These are phyloP conservation scores for Calocybe gangraenosa DNA, from an alignment of 768 basidiomycete species.

Conservation along the genomic window DNA sequence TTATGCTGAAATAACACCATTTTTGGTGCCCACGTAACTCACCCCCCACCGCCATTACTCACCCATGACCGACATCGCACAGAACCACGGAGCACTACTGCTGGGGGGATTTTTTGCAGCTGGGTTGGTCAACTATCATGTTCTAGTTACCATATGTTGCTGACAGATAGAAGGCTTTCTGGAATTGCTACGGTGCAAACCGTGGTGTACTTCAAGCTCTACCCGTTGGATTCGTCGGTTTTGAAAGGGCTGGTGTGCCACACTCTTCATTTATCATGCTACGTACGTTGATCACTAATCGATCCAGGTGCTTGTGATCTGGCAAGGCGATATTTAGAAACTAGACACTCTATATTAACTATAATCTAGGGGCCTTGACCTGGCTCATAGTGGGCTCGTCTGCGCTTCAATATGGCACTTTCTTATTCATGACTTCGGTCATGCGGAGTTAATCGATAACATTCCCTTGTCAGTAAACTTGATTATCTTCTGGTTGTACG, in stretches of 20 bases:
- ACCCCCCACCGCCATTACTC: no score
- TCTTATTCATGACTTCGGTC: conserved; percentile 19
- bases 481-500: no score
- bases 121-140: conserved; percentile 19
- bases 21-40: no score
- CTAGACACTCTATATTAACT: background rate
- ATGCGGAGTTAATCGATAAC: conserved; percentile 10
- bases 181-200: conserved; percentile 32
- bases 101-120: conserved; percentile 34
- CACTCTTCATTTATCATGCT: background rate
- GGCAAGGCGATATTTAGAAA: conserved; percentile 15
- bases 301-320: conserved; percentile 27
- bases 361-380: conserved; percentile 21
- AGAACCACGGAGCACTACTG: conserved; percentile 34
- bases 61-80: conserved; percentile 25
- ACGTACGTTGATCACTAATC: background rate
- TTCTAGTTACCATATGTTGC: background rate
- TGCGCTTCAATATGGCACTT: conserved; percentile 25
- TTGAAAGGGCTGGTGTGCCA: conserved; percentile 26
- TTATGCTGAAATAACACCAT: no score
- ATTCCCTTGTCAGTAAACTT: conserved; percentile 20
- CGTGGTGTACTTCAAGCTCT: conserved; percentile 30
- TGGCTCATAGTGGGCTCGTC: conserved; percentile 20
- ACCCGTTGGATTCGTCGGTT: conserved; percentile 21
- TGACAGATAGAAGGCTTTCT: conserved; percentile 18